phyloP scores from a whole-genome alignment of 129 eudicot species.

The Flaveria brownii region DNA sequence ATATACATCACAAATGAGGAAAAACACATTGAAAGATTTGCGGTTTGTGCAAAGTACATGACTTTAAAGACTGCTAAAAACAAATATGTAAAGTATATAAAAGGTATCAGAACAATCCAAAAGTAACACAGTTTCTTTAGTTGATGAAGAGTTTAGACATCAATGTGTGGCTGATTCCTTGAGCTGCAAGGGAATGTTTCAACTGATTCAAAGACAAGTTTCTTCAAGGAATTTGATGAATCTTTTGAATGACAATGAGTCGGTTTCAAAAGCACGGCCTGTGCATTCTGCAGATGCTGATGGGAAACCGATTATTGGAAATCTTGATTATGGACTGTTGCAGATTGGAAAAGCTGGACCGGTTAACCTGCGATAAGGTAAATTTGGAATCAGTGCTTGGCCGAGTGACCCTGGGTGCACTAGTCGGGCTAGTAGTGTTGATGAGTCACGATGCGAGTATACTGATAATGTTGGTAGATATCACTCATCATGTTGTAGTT shows the following conservation, averaged over 20 bases:
- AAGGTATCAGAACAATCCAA: conserved; percentile 83
- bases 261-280: no score
- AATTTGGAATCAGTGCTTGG: conserved; percentile 88
- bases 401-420: conserved; percentile 73
- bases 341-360: conserved; percentile 78
- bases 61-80: conserved; percentile 88
- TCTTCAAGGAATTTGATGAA: conserved; percentile 85
- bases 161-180: conserved; percentile 77
- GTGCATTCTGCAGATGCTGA: neutral
- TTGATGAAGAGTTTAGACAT: conserved; percentile 75
- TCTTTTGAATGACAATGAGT: conserved; percentile 43
- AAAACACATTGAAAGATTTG: conserved; percentile 90
- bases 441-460: conserved; percentile 68
- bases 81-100: conserved; percentile 82
- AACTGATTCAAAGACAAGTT: conserved; percentile 82
- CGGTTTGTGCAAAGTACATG: conserved; percentile 96
- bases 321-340: conserved; percentile 71
- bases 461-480: conserved; percentile 72
- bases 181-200: conserved; percentile 83
- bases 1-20: conserved; percentile 87
- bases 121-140: conserved; percentile 65
- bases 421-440: conserved; percentile 85
- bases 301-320: conserved; percentile 51
- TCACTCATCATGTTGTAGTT: conserved; percentile 82
- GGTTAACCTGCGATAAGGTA: conserved; percentile 77